Evolutionary conservation across 345 rosid species (phyloP).

Genomic region (Geranium brycei): DNA sequence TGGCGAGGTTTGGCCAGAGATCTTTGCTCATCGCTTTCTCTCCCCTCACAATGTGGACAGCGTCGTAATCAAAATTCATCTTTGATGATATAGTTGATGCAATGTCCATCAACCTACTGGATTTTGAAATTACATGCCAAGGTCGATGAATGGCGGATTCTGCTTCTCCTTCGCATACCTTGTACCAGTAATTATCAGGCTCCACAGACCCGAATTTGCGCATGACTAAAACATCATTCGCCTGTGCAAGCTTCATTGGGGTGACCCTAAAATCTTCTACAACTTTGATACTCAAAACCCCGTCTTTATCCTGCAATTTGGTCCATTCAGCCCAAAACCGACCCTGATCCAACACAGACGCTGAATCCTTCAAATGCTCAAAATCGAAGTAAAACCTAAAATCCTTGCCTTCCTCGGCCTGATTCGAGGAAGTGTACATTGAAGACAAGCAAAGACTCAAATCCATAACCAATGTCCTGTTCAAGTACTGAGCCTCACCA

Average conservation of each 20-base stretch:
- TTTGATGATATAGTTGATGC: slow-evolving; percentile 55
- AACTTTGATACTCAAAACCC: slow-evolving; percentile 32
- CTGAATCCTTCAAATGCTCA: slow-evolving; percentile 76
- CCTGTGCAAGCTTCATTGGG: slow-evolving; percentile 58
- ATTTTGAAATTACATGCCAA: slow-evolving; percentile 86
- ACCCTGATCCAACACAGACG: slow-evolving; percentile 72
- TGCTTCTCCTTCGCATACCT: slow-evolving; percentile 90
- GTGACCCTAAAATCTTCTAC: slow-evolving; percentile 63
- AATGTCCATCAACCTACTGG: slow-evolving; percentile 82
- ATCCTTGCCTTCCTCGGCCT: slow-evolving; percentile 87
- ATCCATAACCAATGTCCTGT: slow-evolving; percentile 84
- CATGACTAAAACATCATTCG: slow-evolving; percentile 67
- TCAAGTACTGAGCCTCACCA: slow-evolving; percentile 90
- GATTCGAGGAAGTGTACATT: slow-evolving; percentile 56
- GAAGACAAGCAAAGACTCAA: slow-evolving; percentile 67
- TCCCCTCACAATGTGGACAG: slow-evolving; percentile 75
- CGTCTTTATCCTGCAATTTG: slow-evolving; percentile 53
- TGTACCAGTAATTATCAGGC: slow-evolving; percentile 91
- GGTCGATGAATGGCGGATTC: slow-evolving; percentile 69
- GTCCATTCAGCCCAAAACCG: slow-evolving; percentile 86
- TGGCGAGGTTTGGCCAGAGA: slow-evolving; percentile 78
- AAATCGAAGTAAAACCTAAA: slow-evolving; percentile 91
- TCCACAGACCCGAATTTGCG: slow-evolving; percentile 84
- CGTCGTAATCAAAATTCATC: slow-evolving; percentile 87
- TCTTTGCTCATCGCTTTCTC: slow-evolving; percentile 67